Percentiles rank a stretch among this genome's conserved stretches.
phyloP scores from a whole-genome alignment of 1,284 basidiomycete genomes.

The Trichosporon sp. region DNA sequence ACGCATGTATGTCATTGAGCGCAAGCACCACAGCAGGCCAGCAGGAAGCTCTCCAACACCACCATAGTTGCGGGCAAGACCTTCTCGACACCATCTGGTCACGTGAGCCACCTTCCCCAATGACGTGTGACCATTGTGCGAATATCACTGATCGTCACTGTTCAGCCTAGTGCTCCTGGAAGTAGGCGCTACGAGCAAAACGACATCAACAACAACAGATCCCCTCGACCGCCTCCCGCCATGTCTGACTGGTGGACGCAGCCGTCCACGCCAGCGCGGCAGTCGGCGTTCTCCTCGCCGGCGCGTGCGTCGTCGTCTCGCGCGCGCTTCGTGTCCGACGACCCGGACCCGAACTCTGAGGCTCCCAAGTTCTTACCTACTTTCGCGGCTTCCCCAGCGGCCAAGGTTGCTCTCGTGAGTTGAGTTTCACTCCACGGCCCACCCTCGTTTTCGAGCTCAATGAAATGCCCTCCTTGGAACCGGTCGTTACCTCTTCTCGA shows the following conservation, averaged over 20 bases:
- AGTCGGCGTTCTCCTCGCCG: constrained; percentile 10
- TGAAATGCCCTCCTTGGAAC: too few species aligned
- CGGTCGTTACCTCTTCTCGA: too few species aligned
- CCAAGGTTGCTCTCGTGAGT: constrained; percentile 34
- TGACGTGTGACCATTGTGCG: neutral
- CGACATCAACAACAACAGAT: neutral
- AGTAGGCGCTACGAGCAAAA: neutral
- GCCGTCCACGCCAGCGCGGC: constrained; percentile 13
- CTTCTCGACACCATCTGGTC: too few species aligned
- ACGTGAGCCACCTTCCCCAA: neutral
- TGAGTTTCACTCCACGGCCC: too few species aligned
- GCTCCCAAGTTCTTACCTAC: constrained; percentile 39
- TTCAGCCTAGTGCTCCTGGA: neutral
- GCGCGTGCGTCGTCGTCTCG: constrained; percentile 9
- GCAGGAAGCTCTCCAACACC: neutral
- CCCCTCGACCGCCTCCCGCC: neutral
- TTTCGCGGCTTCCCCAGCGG: constrained; percentile 34
- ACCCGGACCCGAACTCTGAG: constrained; percentile 35
- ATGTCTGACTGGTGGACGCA: constrained; percentile 28
- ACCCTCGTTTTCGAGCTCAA: too few species aligned
- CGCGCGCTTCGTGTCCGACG: constrained; percentile 22
- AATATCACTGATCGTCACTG: neutral
- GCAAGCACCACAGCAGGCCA: too few species aligned
- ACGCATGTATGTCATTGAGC: too few species aligned
- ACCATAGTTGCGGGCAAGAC: too few species aligned